Base-by-base conservation (phyloP, 768 basidiomycete genomes). In the Termitomyces eurrhizus region DNA sequence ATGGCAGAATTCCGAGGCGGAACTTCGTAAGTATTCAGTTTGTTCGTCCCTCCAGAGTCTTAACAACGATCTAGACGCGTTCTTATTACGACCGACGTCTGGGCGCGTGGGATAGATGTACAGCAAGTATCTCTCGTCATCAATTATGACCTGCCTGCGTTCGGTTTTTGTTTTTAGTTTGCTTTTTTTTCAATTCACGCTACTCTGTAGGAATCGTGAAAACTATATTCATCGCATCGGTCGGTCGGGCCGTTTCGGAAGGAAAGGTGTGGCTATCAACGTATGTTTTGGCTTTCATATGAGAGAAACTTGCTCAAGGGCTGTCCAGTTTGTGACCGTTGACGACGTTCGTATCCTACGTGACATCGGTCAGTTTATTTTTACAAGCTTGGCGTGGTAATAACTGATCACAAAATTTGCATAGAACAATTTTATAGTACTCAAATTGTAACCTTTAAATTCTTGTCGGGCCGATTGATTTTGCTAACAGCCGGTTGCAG, bases 221-320 rank as follows among this genome's bases (percentile, higher is more conserved):
- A 98, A 99, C 76, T 99, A 99, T 79, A 98, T 99, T 67, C 97
- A 99, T 80, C 92, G 97, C 71, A 98, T 98, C 72, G 97, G 97
- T 75, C 94, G 97, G 63, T 97, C 95, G 60, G 97, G 97, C 71
- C 94, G 97, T 61, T 98, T 98, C 78, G 97, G 97, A 67, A 83
- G 97, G 68, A 99, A 99, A 78, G 97, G 96, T 82, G 97, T 98
- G 62, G 97, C 97, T 48, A 98, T 99, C 78, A 99, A 98, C 77
- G 95, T 97, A 70, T 46, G 89, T 64, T 29, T 46, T 16, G 77
- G 36, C 32, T 32, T 56, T 59, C 9, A 32, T 54, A 42, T 57
- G 21, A 26, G 33, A 60, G 55, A 52, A 52, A 63, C 52, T 24
- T 37, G 24, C 41, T 65, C 32, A 64, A 59, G 59, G 68, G 59